Conservation (phyloP, 306 rosid genomes). For the Arachis stenosperma region DNA sequence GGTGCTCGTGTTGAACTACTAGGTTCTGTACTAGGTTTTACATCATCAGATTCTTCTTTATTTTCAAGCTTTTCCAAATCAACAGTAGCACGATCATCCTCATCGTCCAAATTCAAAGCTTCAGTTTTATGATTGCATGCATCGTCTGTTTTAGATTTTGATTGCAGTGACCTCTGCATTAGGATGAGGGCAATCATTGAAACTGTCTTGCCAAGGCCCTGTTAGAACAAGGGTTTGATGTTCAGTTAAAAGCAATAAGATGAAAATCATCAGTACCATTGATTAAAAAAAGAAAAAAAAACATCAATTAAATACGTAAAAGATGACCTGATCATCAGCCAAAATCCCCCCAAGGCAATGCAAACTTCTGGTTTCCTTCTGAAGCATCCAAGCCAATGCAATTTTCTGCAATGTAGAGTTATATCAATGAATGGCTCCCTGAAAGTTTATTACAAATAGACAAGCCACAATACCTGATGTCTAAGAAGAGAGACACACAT, state of each 20-base stretch:
- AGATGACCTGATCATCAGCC: constrained; percentile 95
- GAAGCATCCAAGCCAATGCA: constrained; percentile 97
- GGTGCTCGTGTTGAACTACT: constrained; percentile 57
- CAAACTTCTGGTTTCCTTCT: constrained; percentile 90
- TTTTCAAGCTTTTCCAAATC: constrained; percentile 50
- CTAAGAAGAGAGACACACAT: constrained; percentile 87
- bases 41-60: constrained; percentile 52
- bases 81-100: constrained; percentile 58
- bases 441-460: constrained; percentile 15
- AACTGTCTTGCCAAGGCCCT: constrained; percentile 99
- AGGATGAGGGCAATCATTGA: constrained; percentile 93
- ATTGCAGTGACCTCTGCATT: constrained; percentile 69
- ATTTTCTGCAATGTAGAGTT: constrained; percentile 68
- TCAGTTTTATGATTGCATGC: constrained; percentile 59
- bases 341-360: constrained; percentile 97
- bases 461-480: constrained; percentile 76
- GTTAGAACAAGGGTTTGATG: constrained; percentile 43
- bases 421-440: constrained; percentile 26
- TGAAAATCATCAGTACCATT: constrained; percentile 15
- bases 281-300: constrained; percentile 24
- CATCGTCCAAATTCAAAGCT: constrained; percentile 91
- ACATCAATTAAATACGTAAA: constrained; percentile 12
- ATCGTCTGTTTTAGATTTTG: constrained; percentile 67
- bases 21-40: constrained; percentile 57
- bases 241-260: constrained; percentile 29